A percentile compares a stretch with the other conserved stretches of the same genome.
These are phyloP conservation scores for Omphalotus olearius DNA, from an alignment of 1,284 basidiomycete genomes.

Conservation along the genomic window DNA sequence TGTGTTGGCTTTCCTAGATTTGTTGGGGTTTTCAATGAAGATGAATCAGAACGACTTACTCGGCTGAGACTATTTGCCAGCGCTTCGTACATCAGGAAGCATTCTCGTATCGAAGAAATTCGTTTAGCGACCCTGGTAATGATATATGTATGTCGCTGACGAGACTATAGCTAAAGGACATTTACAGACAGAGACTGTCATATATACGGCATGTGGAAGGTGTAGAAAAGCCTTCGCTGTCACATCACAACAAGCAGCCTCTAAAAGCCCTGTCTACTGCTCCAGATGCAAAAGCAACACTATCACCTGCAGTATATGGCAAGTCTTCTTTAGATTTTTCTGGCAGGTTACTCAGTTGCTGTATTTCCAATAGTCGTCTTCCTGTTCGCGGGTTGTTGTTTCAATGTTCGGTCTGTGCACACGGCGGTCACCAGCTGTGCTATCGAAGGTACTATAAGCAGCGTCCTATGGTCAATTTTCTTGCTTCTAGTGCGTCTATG, in stretches of 20 bases:
- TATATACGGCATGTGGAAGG: slow-evolving; percentile 61
- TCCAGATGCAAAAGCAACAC: slow-evolving; percentile 43
- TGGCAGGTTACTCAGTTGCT: slow-evolving; percentile 2
- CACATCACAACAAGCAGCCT: slow-evolving; percentile 23
- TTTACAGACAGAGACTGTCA: slow-evolving; percentile 58
- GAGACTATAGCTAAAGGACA: slow-evolving; percentile 3
- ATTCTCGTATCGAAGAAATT: slow-evolving; percentile 45
- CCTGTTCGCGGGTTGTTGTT: slow-evolving; percentile 66
- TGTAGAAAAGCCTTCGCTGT: slow-evolving; percentile 59
- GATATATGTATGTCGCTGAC: slow-evolving; percentile 13
- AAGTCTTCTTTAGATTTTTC: slow-evolving; percentile 20
- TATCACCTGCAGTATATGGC: slow-evolving; percentile 70
- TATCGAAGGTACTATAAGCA: slow-evolving; percentile 60
- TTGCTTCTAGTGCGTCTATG: slow-evolving; percentile 10
- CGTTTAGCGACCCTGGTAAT: slow-evolving; percentile 47
- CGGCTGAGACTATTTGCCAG: slow-evolving; percentile 56
- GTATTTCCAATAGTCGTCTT: slow-evolving; percentile 60
- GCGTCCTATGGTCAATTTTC: slow-evolving; percentile 44
- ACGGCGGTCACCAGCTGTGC: slow-evolving; percentile 75
- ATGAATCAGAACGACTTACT: slow-evolving; percentile 49
- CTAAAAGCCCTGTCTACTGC: slow-evolving; percentile 49
- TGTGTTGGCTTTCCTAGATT: background rate
- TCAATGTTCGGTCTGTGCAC: slow-evolving; percentile 67
- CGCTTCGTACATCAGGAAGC: slow-evolving; percentile 71
- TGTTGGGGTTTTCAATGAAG: background rate